A percentile compares a stretch with the other conserved stretches of the same genome.
phyloP scores from a whole-genome alignment of 768 basidiomycete genomes.

The Termitomyces sp. region DNA sequence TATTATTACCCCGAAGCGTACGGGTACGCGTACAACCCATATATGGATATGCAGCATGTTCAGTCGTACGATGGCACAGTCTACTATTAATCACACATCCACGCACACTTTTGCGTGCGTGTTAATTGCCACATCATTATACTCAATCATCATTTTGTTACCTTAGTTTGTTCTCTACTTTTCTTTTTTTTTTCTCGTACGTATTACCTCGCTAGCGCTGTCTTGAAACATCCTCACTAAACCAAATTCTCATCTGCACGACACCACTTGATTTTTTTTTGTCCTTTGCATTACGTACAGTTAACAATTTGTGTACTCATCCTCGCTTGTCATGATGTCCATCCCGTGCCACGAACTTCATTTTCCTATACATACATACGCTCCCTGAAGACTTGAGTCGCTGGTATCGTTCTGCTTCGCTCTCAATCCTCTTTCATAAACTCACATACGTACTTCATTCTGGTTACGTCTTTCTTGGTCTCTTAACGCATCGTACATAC shows the following conservation, averaged over 20 bases:
- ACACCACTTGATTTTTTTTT: constrained; percentile 1
- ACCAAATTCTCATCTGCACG: constrained; percentile 8
- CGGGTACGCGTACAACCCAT: constrained; percentile 48
- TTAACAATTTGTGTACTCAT: constrained; percentile 10
- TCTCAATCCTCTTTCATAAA: neutral
- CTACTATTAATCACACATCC: constrained; percentile 50
- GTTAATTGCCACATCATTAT: constrained; percentile 3
- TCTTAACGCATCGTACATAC: constrained; percentile 7
- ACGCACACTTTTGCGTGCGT: neutral
- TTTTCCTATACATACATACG: neutral
- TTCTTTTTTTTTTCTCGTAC: neutral
- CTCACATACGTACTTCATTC: constrained; percentile 3
- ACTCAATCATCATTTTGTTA: constrained; percentile 16
- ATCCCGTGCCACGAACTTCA: constrained; percentile 1
- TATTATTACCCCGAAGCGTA: constrained; percentile 77
- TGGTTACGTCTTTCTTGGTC: constrained; percentile 21
- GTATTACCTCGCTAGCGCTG: neutral
- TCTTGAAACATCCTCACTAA: neutral
- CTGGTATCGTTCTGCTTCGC: constrained; percentile 7
- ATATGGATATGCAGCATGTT: constrained; percentile 65
- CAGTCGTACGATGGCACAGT: constrained; percentile 62
- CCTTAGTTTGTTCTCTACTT: constrained; percentile 5
- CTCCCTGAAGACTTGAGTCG: neutral
- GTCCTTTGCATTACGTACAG: constrained; percentile 12
- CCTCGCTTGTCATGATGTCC: constrained; percentile 10